Conservation (phyloP, 345 rosid genomes). For the Heritiera littoralis region DNA sequence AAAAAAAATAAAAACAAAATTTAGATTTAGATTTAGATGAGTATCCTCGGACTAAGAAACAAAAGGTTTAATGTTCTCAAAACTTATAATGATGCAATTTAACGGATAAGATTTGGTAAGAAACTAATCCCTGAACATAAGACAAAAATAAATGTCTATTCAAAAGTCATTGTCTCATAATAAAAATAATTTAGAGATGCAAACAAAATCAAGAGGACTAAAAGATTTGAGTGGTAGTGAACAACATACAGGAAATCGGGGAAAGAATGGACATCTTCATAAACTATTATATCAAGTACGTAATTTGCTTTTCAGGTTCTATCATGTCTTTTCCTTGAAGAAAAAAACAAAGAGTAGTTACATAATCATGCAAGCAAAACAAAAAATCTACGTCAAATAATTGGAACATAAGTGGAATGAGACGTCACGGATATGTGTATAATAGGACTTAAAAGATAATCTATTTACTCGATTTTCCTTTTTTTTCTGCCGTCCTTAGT, state of each 20-base stretch:
- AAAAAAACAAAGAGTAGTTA: background rate
- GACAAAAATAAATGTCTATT: constrained; percentile 15
- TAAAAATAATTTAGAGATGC: background rate
- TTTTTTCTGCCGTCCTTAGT: no score
- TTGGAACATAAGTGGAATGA: background rate
- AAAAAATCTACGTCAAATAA: background rate
- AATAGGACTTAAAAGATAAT: background rate
- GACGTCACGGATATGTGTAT: background rate
- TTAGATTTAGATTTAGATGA: background rate
- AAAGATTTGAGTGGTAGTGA: constrained; percentile 4
- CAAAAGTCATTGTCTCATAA: background rate
- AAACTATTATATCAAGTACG: background rate
- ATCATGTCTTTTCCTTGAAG: no score
- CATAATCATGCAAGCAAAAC: background rate
- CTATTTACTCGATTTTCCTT: no score
- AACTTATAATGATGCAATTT: background rate
- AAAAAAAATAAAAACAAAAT: no score
- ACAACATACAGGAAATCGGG: background rate
- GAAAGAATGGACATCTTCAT: background rate
- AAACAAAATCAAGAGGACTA: constrained; percentile 17
- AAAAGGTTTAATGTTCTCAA: background rate
- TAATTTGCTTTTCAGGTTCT: no score
- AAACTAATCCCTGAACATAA: background rate
- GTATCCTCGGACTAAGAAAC: background rate
- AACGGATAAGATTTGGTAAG: background rate